Conservation (phyloP, 495 filamentous ascomycete species). For the Lophium mytilinum region DNA sequence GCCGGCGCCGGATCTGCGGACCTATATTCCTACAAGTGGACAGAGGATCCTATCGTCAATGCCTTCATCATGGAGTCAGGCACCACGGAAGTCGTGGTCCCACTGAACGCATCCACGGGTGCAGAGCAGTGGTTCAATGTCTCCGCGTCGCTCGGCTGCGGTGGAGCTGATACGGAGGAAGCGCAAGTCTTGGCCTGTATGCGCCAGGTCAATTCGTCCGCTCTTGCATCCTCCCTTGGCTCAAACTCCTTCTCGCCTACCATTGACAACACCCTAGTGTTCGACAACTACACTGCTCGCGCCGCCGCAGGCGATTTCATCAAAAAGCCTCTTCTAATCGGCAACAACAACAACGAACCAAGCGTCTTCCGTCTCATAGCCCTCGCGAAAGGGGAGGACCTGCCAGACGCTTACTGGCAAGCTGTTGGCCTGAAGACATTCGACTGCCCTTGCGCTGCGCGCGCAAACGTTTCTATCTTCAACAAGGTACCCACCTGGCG, state of each 20-base stretch:
- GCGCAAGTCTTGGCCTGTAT: conserved; percentile 37
- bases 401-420: too few species aligned
- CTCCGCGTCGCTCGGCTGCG: conserved; percentile 20
- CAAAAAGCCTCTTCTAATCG: conserved; percentile 3
- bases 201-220: conserved; percentile 33
- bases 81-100: conserved; percentile 12
- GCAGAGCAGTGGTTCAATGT: too few species aligned
- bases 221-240: conserved; percentile 37
- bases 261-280: conserved; percentile 33
- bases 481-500: conserved; percentile 30
- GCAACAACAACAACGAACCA: conserved; percentile 1
- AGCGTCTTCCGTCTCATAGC: neutral
- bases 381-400: conserved; percentile 23
- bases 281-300: conserved; percentile 37
- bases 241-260: conserved; percentile 32
- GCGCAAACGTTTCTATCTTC: conserved; percentile 30
- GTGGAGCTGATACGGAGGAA: conserved; percentile 28
- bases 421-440: conserved; percentile 30
- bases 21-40: conserved; percentile 42
- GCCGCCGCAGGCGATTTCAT: conserved; percentile 24
- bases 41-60: conserved; percentile 36
- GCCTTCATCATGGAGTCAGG: conserved; percentile 60
- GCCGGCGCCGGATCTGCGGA: conserved; percentile 62
- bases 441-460: conserved; percentile 6
- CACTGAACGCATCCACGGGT: neutral